Conservation (phyloP, 2,329 filamentous ascomycete genomes). For the Botrytis deweyae region DNA sequence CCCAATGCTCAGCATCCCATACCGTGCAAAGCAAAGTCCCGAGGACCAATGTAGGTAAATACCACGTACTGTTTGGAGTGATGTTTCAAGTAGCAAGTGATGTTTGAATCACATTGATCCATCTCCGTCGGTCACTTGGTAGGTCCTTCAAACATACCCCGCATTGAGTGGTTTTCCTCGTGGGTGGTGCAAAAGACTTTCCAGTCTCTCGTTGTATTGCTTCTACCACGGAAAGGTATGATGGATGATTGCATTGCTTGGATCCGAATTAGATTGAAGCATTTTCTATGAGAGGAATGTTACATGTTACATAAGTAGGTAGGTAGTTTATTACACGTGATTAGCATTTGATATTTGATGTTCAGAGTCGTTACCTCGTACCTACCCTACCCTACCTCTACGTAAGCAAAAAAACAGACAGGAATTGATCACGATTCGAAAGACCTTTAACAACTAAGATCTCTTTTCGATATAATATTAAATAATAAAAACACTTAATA, state of each 20-base stretch:
- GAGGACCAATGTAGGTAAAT: neutral
- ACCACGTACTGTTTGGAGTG: neutral
- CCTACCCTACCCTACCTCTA: too few species aligned
- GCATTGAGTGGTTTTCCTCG: neutral
- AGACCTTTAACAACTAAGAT: too few species aligned
- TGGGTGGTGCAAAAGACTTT: neutral
- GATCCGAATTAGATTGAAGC: neutral
- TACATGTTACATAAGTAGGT: too few species aligned
- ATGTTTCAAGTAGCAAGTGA: neutral
- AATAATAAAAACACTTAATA: too few species aligned
- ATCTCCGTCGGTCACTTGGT: neutral
- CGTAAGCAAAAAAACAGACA: too few species aligned
- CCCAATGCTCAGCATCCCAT: neutral
- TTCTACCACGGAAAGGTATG: too few species aligned
- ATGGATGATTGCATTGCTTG: neutral
- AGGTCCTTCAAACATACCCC: neutral
- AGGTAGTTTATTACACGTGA: too few species aligned
- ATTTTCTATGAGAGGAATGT: neutral
- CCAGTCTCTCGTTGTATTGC: too few species aligned
- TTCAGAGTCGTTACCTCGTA: too few species aligned
- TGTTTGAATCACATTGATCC: neutral
- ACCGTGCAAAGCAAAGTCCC: neutral
- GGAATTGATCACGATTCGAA: too few species aligned
- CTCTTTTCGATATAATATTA: too few species aligned
- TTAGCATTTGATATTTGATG: too few species aligned